Conservation (phyloP, 1,284 basidiomycete genomes). For the Moesziomyces aphidis region DNA sequence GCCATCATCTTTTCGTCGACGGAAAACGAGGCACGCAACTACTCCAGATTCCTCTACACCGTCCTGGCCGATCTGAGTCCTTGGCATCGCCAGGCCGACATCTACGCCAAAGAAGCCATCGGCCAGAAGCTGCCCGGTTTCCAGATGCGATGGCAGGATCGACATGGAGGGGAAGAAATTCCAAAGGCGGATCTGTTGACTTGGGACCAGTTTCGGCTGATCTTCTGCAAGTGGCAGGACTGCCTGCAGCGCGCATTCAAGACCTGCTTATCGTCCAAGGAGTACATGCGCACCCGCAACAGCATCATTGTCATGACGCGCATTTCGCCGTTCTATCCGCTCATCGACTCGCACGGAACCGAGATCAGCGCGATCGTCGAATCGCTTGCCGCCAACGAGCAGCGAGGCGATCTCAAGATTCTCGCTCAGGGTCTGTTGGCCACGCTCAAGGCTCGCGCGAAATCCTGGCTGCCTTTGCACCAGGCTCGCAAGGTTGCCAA, state of each 20-base stretch:
- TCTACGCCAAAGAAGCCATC: constrained; percentile 70
- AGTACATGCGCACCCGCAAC: constrained; percentile 67
- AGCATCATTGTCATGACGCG: constrained; percentile 65
- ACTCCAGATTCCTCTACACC: constrained; percentile 80
- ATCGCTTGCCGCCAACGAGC: constrained; percentile 46
- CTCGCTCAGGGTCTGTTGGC: constrained; percentile 64
- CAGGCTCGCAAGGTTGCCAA: constrained; percentile 29
- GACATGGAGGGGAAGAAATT: constrained; percentile 65
- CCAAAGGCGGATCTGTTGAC: constrained; percentile 74
- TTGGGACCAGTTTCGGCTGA: constrained; percentile 78
- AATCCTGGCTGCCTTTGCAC: constrained; percentile 48
- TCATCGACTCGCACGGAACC: constrained; percentile 53
- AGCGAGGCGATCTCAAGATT: constrained; percentile 64
- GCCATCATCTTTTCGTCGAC: constrained; percentile 90
- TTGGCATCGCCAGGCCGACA: constrained; percentile 79
- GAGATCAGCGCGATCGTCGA: constrained; percentile 52
- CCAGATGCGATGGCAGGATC: constrained; percentile 54
- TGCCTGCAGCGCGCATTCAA: constrained; percentile 71
- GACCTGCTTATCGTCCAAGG: constrained; percentile 53
- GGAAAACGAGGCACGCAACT: constrained; percentile 95
- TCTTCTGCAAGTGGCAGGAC: constrained; percentile 84
- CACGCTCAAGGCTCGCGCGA: constrained; percentile 59
- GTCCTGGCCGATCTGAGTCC: constrained; percentile 79
- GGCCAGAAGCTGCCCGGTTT: constrained; percentile 68
- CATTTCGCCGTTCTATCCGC: constrained; percentile 57